Conservation (phyloP, 192 early-diverging fungal genomes). For the Funneliformis mosseae region DNA sequence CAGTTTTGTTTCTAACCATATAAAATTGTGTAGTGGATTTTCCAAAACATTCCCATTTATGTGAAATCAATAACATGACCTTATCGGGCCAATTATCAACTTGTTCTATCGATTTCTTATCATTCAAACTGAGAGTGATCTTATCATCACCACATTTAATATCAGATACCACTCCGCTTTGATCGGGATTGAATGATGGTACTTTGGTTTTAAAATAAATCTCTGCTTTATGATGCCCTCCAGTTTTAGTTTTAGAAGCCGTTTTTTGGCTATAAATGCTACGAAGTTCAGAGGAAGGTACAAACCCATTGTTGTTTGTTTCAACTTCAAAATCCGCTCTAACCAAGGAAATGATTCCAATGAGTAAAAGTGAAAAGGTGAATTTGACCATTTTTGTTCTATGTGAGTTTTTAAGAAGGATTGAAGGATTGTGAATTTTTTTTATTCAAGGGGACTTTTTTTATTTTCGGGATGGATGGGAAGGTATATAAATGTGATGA, state of each 20-base stretch:
- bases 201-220: not conserved
- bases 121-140: not conserved
- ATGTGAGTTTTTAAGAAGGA: no score
- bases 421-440: no score
- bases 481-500: no score
- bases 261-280: not conserved
- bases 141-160: not conserved
- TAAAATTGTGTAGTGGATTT: not conserved
- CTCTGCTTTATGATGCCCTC: not conserved
- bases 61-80: not conserved
- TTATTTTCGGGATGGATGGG: no score
- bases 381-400: not conserved
- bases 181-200: conserved; percentile 16
- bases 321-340: not conserved
- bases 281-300: not conserved
- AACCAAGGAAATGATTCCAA: not conserved
- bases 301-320: not conserved
- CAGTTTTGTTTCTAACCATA: not conserved
- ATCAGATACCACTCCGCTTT: not conserved
- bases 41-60: conserved; percentile 14
- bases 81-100: not conserved
- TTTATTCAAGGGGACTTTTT: no score
- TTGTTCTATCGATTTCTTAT: not conserved
- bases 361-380: not conserved
- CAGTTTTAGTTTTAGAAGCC: not conserved